Evolutionary conservation across 1,139 yeast genomes (phyloP).

Genomic region (Debaryomyces sp.): DNA sequence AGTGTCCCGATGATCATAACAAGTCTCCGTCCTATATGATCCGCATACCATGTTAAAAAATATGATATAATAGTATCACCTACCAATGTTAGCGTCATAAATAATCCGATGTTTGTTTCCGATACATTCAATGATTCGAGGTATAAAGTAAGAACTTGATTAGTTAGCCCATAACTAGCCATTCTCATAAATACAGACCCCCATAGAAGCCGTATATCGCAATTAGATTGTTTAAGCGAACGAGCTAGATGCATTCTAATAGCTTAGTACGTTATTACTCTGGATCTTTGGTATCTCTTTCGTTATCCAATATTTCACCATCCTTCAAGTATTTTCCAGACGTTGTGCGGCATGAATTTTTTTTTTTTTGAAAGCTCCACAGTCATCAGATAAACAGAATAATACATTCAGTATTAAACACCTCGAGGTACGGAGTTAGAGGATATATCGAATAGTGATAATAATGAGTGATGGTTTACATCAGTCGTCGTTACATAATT

Average conservation of each 20-base stretch:
- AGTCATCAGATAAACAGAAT: not conserved
- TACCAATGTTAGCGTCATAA: slow-evolving; percentile 79
- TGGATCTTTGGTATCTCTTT: not conserved
- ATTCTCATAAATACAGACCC: slow-evolving; percentile 70
- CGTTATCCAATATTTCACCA: not conserved
- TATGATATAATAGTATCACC: slow-evolving; percentile 82
- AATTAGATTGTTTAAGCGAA: slow-evolving; percentile 29
- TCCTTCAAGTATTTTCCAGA: not conserved
- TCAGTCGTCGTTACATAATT: slow-evolving; percentile 36
- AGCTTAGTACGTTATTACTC: not conserved
- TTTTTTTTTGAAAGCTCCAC: not conserved
- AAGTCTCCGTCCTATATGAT: slow-evolving; percentile 66
- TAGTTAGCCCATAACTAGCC: slow-evolving; percentile 79
- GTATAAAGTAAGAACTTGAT: slow-evolving; percentile 76
- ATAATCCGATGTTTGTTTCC: slow-evolving; percentile 67
- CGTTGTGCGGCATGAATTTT: slow-evolving; percentile 1
- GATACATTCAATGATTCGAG: slow-evolving; percentile 57
- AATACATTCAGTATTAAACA: not conserved
- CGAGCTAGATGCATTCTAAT: slow-evolving; percentile 26
- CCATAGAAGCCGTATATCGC: slow-evolving; percentile 70
- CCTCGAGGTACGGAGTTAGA: not conserved
- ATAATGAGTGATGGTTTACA: slow-evolving; percentile 17
- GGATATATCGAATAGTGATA: not conserved
- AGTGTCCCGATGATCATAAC: slow-evolving; percentile 68
- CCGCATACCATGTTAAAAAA: slow-evolving; percentile 77